Evolutionary conservation across 2,329 filamentous ascomycete genomes (phyloP).

Genomic region (Chrysoporthe puriensis): DNA sequence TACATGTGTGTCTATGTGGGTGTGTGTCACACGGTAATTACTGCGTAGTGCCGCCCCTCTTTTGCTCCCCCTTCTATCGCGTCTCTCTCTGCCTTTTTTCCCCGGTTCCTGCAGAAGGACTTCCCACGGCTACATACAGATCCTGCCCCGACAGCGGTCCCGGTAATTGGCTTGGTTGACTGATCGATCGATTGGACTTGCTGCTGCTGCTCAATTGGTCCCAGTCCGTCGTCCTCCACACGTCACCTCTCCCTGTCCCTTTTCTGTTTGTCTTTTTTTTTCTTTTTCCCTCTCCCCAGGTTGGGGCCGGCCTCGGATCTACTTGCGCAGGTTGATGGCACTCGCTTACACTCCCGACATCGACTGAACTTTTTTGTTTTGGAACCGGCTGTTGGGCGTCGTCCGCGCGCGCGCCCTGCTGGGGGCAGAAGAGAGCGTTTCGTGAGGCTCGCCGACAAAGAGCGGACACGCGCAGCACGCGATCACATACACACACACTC

Average conservation of each 20-base stretch:
- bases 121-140: too few relatives aligned
- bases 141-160: too few relatives aligned
- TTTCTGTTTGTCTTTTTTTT: background rate
- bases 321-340: conserved; percentile 2
- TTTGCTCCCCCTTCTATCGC: background rate
- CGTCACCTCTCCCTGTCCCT: background rate
- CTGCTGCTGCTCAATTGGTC: too few relatives aligned
- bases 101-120: background rate
- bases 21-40: conserved; percentile 2
- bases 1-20: background rate
- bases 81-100: background rate
- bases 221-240: background rate
- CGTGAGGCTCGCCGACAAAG: background rate
- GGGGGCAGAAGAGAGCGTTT: background rate
- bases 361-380: background rate
- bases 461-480: background rate
- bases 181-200: too few relatives aligned
- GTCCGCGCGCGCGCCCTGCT: background rate
- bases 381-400: background rate
- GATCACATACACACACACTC: background rate
- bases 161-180: background rate
- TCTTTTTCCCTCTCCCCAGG: background rate
- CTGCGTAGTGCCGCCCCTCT: conserved; percentile 6
- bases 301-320: background rate
- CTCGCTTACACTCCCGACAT: conserved; percentile 9